Base-by-base conservation (phyloP, 2,329 filamentous ascomycete species). In the Cyphellophora europaea region DNA sequence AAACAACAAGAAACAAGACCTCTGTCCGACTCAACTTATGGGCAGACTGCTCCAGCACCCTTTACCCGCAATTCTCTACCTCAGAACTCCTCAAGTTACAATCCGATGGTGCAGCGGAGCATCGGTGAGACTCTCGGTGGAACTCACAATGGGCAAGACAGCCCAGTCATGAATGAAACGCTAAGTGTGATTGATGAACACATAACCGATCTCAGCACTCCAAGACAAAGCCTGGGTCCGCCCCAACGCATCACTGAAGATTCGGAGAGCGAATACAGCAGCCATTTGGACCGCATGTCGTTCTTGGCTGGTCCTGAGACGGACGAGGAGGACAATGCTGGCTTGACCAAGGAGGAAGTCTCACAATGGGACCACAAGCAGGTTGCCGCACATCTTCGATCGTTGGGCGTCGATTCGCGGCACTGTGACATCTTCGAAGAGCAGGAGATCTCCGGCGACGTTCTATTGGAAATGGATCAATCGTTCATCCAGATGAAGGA, bases 101-200 rank as follows among this genome's bases (percentile, higher is more conserved):
- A 25, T n/a, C 53, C 54, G 17, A 53, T 55, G 30, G 58, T 64
- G 15, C 63, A 66, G 41, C 56, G 61, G 35, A 59, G 60, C 27
- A 59, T 69, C 40, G 55, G 59, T 38, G 54, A 66, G 41, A 56
- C 62, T 30, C 54, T 74, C 32, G 59, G 65, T 37, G 65, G 65
- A 41, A 65, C 77, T 48, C 65, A 60, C 28, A 51, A 40, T 50
- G 55, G 66, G 12, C 65, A 77, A 47, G 74, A 78, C 35, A 82
- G 77, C 53, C 82, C 84, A 8, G 88, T 95, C 32, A 82, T 96
- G 67, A 87, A 88, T 55, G 88, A 96, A 57, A 95, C 89, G 1
- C 64, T 96, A 33, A 94, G 87, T 52, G 89, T 96, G 39, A 96
- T 96, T 51, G 82, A 96, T 56, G 89, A 96, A 60, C 89, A 95